These are phyloP conservation scores for Dactylonectria estremocensis DNA, from an alignment of 2,329 filamentous ascomycete genomes.

Conservation along the genomic window DNA sequence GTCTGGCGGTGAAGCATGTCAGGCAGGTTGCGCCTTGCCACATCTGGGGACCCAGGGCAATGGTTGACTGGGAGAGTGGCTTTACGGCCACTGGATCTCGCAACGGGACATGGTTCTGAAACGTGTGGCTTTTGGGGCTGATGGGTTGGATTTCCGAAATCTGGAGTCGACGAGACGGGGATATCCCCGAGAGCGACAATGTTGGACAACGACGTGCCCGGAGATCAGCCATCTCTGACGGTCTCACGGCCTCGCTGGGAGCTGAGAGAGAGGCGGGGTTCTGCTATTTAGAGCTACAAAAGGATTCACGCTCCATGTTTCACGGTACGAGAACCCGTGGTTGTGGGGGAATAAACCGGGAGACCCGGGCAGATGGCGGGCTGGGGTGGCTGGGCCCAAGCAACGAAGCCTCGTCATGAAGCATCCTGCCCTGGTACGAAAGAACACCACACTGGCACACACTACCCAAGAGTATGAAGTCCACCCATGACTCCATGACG, in stretches of 20 bases:
- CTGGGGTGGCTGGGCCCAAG: conserved; percentile 18
- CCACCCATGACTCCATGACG: conserved; percentile 21
- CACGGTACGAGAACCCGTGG: conserved; percentile 25
- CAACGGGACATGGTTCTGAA: conserved; percentile 40
- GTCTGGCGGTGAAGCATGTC: conserved; percentile 42
- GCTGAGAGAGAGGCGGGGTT: conserved; percentile 4
- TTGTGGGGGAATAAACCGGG: conserved; percentile 35
- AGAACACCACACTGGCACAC: conserved; percentile 28
- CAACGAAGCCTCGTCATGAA: conserved; percentile 33
- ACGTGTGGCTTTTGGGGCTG: conserved; percentile 47
- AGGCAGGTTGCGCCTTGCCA: conserved; percentile 33
- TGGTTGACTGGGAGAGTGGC: conserved; percentile 30
- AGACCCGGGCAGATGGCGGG: conserved; percentile 28
- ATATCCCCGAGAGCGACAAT: conserved; percentile 29
- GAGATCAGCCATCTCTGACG: conserved; percentile 26
- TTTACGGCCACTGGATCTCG: conserved; percentile 42
- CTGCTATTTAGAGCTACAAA: conserved; percentile 34
- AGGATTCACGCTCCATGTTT: conserved; percentile 35
- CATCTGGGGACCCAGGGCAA: conserved; percentile 35
- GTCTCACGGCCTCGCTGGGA: neutral
- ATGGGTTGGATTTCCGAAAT: conserved; percentile 35
- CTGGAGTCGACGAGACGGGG: conserved; percentile 30
- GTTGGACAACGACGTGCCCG: conserved; percentile 34
- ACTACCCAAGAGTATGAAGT: no score
- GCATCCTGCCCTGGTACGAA: conserved; percentile 13